Evolutionary conservation across 2,329 filamentous ascomycete genomes (phyloP).

Genomic region (Podosphaera xanthii): DNA sequence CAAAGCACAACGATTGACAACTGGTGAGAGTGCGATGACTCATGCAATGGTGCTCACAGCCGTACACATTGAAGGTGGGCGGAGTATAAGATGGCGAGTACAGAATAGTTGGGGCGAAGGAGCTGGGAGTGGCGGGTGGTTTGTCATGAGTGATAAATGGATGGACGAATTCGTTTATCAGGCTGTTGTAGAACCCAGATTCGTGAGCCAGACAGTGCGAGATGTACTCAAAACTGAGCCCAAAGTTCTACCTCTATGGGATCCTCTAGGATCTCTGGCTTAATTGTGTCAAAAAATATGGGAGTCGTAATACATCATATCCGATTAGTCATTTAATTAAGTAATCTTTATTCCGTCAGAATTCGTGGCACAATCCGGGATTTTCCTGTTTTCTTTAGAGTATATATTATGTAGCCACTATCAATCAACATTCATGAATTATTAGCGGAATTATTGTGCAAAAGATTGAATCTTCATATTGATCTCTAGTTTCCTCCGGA

Average conservation of each 20-base stretch:
- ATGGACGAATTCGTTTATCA: constrained; percentile 70
- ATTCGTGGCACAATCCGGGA: no score
- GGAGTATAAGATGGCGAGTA: constrained; percentile 57
- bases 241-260: constrained; percentile 52
- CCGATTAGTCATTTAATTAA: no score
- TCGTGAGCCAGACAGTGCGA: constrained; percentile 38
- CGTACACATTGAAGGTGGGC: constrained; percentile 47
- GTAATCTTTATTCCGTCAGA: no score
- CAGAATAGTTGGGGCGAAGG: constrained; percentile 64
- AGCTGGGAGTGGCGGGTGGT: constrained; percentile 58
- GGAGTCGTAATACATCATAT: no score
- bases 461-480: no score
- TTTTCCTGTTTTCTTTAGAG: no score
- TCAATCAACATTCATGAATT: no score
- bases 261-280: constrained; percentile 36
- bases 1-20: constrained; percentile 52
- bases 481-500: no score
- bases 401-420: no score
- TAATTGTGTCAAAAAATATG: neutral
- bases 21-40: constrained; percentile 64
- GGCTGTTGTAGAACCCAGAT: constrained; percentile 56
- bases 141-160: constrained; percentile 69
- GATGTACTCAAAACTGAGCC: constrained; percentile 51
- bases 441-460: no score
- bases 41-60: constrained; percentile 83